Evolutionary conservation across 2,329 filamentous ascomycete species (phyloP), one percentile per base, ranked within the genome.

Genomic region (Fusarium incarnatum): DNA sequence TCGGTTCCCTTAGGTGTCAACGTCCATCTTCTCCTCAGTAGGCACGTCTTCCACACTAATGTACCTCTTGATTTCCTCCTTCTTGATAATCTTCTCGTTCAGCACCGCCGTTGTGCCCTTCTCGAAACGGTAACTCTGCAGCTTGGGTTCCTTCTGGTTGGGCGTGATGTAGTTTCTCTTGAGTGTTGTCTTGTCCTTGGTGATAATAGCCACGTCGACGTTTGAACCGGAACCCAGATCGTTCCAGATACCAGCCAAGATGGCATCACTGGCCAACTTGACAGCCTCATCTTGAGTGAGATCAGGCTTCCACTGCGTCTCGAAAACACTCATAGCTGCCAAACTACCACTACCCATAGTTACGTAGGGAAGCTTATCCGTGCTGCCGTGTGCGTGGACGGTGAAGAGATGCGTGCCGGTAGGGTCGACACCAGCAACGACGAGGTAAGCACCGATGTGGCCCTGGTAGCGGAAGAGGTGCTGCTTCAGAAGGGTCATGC

Each of bases 401-500:
- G 97, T 99, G 87, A 97, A 99, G 68, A 99, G 91, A 77, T 97
- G 94, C 47, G 92, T 90, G 77, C 96, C 96, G 1, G 96, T 99
- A 34, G 97, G 95, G 80, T 99, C 96, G 78, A 97, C 94, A 72
- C 96, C 96, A 40, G 96, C 96, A 62, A 99, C 93, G 73, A 99
- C 96, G 62, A 99, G 91, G 83, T 99, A 99, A 71, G 96, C 96
- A 75, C 97, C 96, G 75, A 99, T 97, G 85, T 99, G 89, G 75
- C 96, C 96, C 82, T 99, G 96, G 87, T 99, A 93, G 76, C 93
- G 91, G 92, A 99, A 99, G 69, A 99, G 92, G 82, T 99, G 96
- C 85, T 99, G 96, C 87, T 99, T 99, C 72, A 99, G 91, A 86
- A 99, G 91, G 54, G 96, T 99, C 96, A 99, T 99, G 87, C 94